Conservation (phyloP, 1,284 basidiomycete genomes). For the Cerrena zonata region DNA sequence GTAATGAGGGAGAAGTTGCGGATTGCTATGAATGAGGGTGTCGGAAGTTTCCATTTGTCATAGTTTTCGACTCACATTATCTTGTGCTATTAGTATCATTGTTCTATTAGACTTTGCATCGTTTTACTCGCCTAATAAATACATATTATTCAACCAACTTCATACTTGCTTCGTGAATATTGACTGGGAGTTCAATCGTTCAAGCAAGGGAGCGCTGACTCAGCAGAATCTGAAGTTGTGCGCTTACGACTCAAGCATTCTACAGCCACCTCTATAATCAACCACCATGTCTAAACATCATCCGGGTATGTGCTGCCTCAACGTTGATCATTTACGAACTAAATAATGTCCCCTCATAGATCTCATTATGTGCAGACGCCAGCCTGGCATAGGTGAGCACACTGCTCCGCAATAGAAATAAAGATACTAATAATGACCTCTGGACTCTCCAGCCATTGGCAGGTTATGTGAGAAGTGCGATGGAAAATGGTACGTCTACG, state of each 20-base stretch:
- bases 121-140: constrained; percentile 1
- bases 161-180: neutral
- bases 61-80: constrained; percentile 34
- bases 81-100: neutral
- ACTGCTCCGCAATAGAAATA: neutral
- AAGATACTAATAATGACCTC: neutral
- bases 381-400: constrained; percentile 85
- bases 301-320: constrained; percentile 57
- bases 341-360: constrained; percentile 41
- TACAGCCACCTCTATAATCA: constrained; percentile 4
- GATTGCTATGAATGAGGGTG: constrained; percentile 83
- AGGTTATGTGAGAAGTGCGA: constrained; percentile 98
- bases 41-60: constrained; percentile 92
- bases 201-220: neutral
- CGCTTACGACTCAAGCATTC: too few relatives aligned
- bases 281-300: constrained; percentile 83
- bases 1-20: constrained; percentile 77
- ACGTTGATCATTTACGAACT: constrained; percentile 2
- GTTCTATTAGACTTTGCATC: constrained; percentile 3
- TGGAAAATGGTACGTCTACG: constrained; percentile 83
- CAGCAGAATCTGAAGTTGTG: too few relatives aligned
- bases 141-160: neutral
- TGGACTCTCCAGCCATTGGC: constrained; percentile 68
- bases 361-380: constrained; percentile 93
- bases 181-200: neutral